phyloP scores from a whole-genome alignment of 2,329 filamentous ascomycete species.

The Xylariaceae sp. region DNA sequence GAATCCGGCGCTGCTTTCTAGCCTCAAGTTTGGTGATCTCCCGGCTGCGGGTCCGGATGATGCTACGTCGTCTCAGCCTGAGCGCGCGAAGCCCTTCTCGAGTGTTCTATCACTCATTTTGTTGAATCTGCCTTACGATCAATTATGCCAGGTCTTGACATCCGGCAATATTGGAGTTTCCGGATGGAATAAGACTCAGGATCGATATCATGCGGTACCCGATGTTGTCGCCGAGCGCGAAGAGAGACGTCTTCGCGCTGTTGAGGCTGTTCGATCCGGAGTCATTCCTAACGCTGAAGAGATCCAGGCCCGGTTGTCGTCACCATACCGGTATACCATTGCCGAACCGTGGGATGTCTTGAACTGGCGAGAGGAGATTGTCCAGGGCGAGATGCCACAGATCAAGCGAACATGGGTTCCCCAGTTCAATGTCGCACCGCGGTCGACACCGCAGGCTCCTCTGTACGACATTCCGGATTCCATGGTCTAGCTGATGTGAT shows the following conservation, averaged over 20 bases:
- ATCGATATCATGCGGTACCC: constrained; percentile 45
- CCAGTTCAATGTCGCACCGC: constrained; percentile 26
- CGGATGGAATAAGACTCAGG: constrained; percentile 45
- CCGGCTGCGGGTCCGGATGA: constrained; percentile 36
- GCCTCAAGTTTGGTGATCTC: constrained; percentile 68
- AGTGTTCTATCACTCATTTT: constrained; percentile 58
- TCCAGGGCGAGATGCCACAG: constrained; percentile 37
- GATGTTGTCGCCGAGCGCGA: constrained; percentile 54
- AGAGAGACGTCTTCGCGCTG: constrained; percentile 43
- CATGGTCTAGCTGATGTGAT: constrained; percentile 28
- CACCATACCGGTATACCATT: constrained; percentile 36
- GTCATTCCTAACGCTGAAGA: constrained; percentile 33
- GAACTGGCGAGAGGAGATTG: constrained; percentile 46
- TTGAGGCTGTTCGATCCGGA: constrained; percentile 40
- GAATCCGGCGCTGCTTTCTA: constrained; percentile 50
- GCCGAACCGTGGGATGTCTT: constrained; percentile 43
- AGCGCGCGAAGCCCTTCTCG: constrained; percentile 37
- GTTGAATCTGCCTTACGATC: constrained; percentile 62
- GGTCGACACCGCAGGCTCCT: constrained; percentile 16
- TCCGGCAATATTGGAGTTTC: constrained; percentile 49
- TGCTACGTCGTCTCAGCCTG: constrained; percentile 21
- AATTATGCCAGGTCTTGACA: constrained; percentile 62
- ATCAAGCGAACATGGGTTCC: constrained; percentile 44
- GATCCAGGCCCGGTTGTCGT: constrained; percentile 34
- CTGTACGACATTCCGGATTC: constrained; percentile 25